Base-by-base conservation (phyloP, 495 filamentous ascomycete genomes). In the Aspergillus nidulans region DNA sequence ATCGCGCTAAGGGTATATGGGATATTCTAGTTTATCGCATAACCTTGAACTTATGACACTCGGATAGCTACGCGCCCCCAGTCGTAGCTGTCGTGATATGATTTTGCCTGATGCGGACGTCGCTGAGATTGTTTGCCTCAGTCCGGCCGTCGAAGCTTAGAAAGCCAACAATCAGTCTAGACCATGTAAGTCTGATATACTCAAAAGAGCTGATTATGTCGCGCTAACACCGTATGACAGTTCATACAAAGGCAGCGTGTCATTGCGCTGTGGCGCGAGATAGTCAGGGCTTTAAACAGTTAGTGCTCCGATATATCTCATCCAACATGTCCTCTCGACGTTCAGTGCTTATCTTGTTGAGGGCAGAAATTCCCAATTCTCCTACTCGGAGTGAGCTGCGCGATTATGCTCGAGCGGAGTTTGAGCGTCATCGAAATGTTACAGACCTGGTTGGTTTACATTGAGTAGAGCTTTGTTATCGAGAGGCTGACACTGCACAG, bases 341-440 rank as follows among this genome's bases (percentile, higher is more conserved):
- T 26, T 38, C 15, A 46, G 19, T 38, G 25, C 54, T 47, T 7
- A 55, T n/a, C n/a, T n/a, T 16, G 30, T 56, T 40, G 8, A 16
- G 10, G 38, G 1, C 38, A 77, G 74, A 66, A 50, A 67, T 80
- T 15, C 76, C 78, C 0, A 65, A 63, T 3, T 75, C 74, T 4
- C 56, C 72, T 5, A 79, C 85, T 10, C 78, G 83, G 20, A 68
- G 73, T 44, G 91, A 95, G 60, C 82, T 91, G 56, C 77, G 78
- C 30, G 69, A 71, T 24, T 92, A 88, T 74, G 90, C 86, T 25
- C 80, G 89, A 12, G 71, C 77, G 41, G 90, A 94, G 59, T 92
- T 94, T 64, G 85, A 89, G 67, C 78, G 87, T 23, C 83, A 90
- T 68, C 81, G 79, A 19, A 58, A 75, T 28, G 85, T 92, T 20